Evolutionary conservation across 2,329 filamentous ascomycete genomes (phyloP).

Genomic region (Trichoderma pleuroti): DNA sequence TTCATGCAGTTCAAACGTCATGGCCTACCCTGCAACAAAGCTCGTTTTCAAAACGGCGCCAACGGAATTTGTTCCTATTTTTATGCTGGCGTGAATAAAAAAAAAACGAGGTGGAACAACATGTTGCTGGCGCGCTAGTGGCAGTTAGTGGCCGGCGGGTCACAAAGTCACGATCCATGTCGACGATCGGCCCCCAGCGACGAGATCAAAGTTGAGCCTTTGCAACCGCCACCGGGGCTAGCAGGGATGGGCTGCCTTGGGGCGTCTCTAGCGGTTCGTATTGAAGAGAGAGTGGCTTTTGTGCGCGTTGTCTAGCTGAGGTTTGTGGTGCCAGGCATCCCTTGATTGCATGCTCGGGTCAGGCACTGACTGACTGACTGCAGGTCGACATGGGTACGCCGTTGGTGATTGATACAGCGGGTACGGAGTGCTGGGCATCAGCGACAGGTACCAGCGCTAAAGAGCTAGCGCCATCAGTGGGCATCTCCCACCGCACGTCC

Average conservation of each 20-base stretch:
- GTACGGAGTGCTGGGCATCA: too few relatives aligned
- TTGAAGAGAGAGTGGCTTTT: not conserved
- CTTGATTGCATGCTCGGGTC: not conserved
- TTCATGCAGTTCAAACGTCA: not conserved
- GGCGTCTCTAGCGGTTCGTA: constrained; percentile 12
- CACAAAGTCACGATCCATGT: constrained; percentile 8
- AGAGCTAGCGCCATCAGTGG: not conserved
- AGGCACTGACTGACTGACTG: not conserved
- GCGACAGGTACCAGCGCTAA: not conserved
- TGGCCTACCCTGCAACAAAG: not conserved
- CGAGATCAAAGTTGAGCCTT: not conserved
- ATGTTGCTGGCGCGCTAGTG: constrained; percentile 8
- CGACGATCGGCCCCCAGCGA: constrained; percentile 2
- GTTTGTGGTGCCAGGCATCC: not conserved
- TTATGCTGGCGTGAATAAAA: not conserved
- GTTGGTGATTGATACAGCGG: not conserved
- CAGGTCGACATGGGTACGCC: not conserved
- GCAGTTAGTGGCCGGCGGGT: not conserved
- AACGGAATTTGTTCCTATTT: constrained; percentile 6
- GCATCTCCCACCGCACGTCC: not conserved
- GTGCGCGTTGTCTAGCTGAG: not conserved
- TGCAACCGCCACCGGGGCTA: not conserved
- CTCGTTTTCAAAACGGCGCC: constrained; percentile 1
- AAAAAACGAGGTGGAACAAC: not conserved
- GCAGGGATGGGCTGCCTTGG: not conserved